phyloP scores from a whole-genome alignment of 2,329 filamentous ascomycete genomes.

The Beauveria australis region DNA sequence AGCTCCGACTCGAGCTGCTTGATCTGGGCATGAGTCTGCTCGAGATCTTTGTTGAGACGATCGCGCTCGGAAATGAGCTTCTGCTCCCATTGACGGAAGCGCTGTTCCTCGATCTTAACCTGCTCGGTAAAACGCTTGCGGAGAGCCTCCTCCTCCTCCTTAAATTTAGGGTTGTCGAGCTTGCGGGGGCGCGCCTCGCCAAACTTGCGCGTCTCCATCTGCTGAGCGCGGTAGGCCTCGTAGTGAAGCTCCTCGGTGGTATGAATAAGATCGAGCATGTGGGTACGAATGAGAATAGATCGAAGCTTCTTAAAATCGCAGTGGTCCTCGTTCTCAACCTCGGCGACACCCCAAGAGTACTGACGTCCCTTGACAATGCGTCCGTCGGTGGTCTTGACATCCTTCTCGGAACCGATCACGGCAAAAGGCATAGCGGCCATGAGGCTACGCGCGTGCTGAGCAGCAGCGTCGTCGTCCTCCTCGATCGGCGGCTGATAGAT shows the following conservation, averaged over 20 bases:
- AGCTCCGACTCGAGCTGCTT: slow-evolving; percentile 88
- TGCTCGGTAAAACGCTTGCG: slow-evolving; percentile 99
- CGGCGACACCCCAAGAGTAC: slow-evolving; percentile 98
- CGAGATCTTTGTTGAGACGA: slow-evolving; percentile 98
- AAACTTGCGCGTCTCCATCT: slow-evolving; percentile 99
- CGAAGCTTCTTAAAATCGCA: slow-evolving; percentile 99
- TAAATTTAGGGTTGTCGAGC: slow-evolving; percentile 99
- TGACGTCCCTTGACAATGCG: slow-evolving; percentile 98
- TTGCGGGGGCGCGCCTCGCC: slow-evolving; percentile 95
- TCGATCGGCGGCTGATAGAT: slow-evolving; percentile 97
- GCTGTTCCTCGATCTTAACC: slow-evolving; percentile 99
- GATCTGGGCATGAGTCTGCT: slow-evolving; percentile 92
- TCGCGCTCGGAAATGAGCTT: slow-evolving; percentile 98
- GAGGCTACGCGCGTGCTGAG: slow-evolving; percentile 86
- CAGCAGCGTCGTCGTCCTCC: slow-evolving; percentile 95
- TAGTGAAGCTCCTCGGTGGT: slow-evolving; percentile 99
- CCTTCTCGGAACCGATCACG: slow-evolving; percentile 98
- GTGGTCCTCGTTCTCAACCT: slow-evolving; percentile 99
- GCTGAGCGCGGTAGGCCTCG: slow-evolving; percentile 96
- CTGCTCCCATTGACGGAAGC: slow-evolving; percentile 99
- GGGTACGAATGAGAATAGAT: slow-evolving; percentile 95
- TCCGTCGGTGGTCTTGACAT: slow-evolving; percentile 91
- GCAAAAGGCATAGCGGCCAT: slow-evolving; percentile 98
- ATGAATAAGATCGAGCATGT: slow-evolving; percentile 99
- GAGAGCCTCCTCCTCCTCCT: slow-evolving; percentile 97